Percentiles rank a stretch among this genome's conserved stretches.
Evolutionary conservation across 345 rosid species (phyloP).

Genomic region (Abelmoschus esculentus): DNA sequence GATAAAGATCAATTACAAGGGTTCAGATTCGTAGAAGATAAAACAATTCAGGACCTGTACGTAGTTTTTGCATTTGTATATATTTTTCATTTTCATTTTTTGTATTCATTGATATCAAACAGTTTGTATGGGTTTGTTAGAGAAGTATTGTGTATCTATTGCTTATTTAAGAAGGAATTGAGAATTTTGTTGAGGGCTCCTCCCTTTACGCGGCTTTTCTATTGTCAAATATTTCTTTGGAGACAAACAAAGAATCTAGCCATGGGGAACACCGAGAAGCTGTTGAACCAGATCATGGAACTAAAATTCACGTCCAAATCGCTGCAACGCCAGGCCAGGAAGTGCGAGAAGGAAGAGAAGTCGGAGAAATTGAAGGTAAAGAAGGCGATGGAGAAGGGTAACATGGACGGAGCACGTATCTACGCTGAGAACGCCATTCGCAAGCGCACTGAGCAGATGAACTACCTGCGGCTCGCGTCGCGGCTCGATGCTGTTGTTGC

Average conservation of each 20-base stretch:
- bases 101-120: too few species aligned
- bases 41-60: too few species aligned
- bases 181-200: neutral
- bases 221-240: slow-evolving; percentile 15
- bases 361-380: slow-evolving; percentile 86
- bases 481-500: slow-evolving; percentile 95
- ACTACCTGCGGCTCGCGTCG: slow-evolving; percentile 83
- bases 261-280: slow-evolving; percentile 90
- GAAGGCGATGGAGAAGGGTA: slow-evolving; percentile 98
- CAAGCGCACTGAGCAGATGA: slow-evolving; percentile 95
- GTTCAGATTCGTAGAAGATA: too few species aligned
- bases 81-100: too few species aligned
- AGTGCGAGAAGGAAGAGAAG: slow-evolving; percentile 99
- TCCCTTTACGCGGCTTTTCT: neutral
- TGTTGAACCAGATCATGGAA: slow-evolving; percentile 90
- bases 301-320: slow-evolving; percentile 86
- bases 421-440: slow-evolving; percentile 95
- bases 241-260: neutral
- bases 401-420: slow-evolving; percentile 98
- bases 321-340: slow-evolving; percentile 78
- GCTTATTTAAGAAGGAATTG: neutral
- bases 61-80: too few species aligned
- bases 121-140: too few species aligned
- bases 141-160: too few species aligned
- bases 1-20: too few species aligned